Percentiles rank a stretch among this genome's conserved stretches.
Conservation (phyloP, 345 rosid species). For the Anacardium occidentale region DNA sequence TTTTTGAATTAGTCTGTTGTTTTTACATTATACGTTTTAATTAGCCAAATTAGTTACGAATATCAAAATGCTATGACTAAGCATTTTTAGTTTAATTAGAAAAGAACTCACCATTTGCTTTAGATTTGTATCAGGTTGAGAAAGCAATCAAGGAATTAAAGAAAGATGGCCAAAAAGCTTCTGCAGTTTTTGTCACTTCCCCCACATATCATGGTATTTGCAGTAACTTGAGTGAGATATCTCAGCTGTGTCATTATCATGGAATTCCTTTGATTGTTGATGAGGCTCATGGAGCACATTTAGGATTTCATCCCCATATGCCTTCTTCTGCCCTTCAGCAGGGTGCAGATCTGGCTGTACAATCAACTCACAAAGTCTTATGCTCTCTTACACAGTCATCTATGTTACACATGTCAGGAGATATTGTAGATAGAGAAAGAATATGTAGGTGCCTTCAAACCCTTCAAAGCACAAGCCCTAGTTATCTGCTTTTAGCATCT, state of each 20-base stretch:
- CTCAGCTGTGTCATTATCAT: constrained; percentile 43
- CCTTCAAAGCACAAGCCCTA: constrained; percentile 57
- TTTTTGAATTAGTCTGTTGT: neutral
- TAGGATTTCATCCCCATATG: constrained; percentile 42
- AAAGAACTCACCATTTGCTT: neutral
- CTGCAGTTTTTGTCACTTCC: constrained; percentile 59
- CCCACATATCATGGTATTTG: constrained; percentile 70
- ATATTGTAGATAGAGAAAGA: constrained; percentile 43
- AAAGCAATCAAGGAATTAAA: constrained; percentile 48
- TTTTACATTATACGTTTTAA: neutral
- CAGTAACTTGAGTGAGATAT: constrained; percentile 47
- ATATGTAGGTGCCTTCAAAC: constrained; percentile 52
- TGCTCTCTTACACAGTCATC: constrained; percentile 64
- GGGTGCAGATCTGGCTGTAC: constrained; percentile 46
- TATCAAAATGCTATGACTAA: neutral
- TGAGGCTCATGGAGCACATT: constrained; percentile 67
- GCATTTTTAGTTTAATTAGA: neutral
- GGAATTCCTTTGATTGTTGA: constrained; percentile 54
- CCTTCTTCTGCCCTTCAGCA: constrained; percentile 46
- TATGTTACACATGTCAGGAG: constrained; percentile 56
- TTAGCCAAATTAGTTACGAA: neutral
- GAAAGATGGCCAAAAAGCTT: constrained; percentile 44
- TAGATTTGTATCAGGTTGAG: constrained; percentile 35
- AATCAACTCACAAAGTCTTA: constrained; percentile 47
- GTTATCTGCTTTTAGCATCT: constrained; percentile 59